These are phyloP conservation scores for Gossypium bickii DNA, from an alignment of 345 rosid genomes.

Conservation along the genomic window DNA sequence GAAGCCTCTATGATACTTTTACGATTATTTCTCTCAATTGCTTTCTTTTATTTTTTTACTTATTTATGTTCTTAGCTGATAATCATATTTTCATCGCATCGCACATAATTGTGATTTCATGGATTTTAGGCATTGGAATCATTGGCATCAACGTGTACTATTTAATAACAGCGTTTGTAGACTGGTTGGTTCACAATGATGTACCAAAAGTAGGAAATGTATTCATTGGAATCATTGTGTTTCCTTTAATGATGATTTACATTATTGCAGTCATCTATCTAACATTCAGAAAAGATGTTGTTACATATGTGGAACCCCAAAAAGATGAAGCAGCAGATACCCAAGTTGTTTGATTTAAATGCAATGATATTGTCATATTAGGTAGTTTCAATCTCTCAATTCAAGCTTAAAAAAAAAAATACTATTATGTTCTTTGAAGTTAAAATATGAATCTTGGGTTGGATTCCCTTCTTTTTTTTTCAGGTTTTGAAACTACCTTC, in stretches of 20 bases:
- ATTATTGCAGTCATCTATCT: conserved; percentile 42
- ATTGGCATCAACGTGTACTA: conserved; percentile 61
- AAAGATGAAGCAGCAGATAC: conserved; percentile 13
- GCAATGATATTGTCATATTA: conserved; percentile 30
- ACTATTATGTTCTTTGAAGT: too few relatives aligned
- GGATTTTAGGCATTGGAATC: conserved; percentile 50
- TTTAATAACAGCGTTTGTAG: conserved; percentile 45
- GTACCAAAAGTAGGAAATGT: conserved; percentile 39
- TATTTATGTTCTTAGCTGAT: neutral
- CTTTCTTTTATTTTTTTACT: neutral
- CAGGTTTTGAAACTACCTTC: neutral
- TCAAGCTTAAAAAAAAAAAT: too few relatives aligned
- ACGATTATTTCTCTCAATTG: neutral
- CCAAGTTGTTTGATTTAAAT: neutral
- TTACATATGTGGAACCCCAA: conserved; percentile 35
- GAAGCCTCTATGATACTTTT: neutral
- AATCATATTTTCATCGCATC: neutral
- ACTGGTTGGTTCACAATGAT: conserved; percentile 42
- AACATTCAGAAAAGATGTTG: conserved; percentile 42
- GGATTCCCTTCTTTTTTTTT: too few relatives aligned
- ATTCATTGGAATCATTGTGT: conserved; percentile 45
- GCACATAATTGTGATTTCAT: conserved; percentile 52
- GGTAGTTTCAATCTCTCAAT: neutral
- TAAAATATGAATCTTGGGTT: too few relatives aligned
- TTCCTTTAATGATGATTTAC: conserved; percentile 52